phyloP scores from a whole-genome alignment of 495 filamentous ascomycete genomes.

The Podospora pseudopauciseta region DNA sequence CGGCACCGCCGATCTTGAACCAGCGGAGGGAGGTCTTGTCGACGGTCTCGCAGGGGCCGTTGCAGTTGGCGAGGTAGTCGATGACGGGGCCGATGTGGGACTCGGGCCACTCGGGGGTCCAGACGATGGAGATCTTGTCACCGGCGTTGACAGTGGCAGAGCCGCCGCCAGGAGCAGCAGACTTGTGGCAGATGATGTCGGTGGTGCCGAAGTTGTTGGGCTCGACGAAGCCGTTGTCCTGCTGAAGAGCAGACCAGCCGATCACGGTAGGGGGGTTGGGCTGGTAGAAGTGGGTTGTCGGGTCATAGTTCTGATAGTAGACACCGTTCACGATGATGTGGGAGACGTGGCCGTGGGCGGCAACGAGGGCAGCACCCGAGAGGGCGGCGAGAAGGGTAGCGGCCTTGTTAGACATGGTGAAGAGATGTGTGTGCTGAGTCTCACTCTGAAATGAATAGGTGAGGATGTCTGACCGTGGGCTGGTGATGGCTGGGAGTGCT shows the following conservation, averaged over 20 bases:
- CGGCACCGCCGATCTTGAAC: slow-evolving; percentile 71
- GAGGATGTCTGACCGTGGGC: neutral
- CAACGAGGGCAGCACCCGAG: slow-evolving; percentile 50
- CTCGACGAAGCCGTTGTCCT: slow-evolving; percentile 59
- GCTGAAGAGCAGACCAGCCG: slow-evolving; percentile 53
- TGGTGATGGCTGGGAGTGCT: slow-evolving; percentile 3
- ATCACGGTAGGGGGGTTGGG: slow-evolving; percentile 47
- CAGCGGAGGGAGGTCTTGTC: slow-evolving; percentile 63
- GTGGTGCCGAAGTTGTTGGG: slow-evolving; percentile 40
- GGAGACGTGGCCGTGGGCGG: slow-evolving; percentile 59
- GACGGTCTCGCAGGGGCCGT: slow-evolving; percentile 61
- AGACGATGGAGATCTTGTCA: slow-evolving; percentile 42
- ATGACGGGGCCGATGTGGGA: slow-evolving; percentile 61
- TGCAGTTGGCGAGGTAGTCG: slow-evolving; percentile 72
- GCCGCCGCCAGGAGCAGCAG: slow-evolving; percentile 36
- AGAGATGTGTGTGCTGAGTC: neutral
- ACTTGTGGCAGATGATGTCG: slow-evolving; percentile 53
- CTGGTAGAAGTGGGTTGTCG: slow-evolving; percentile 37
- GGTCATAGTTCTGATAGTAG: slow-evolving; percentile 46
- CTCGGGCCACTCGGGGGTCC: slow-evolving; percentile 45
- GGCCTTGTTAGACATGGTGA: slow-evolving; percentile 25
- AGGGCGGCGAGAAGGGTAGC: slow-evolving; percentile 42
- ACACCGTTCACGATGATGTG: slow-evolving; percentile 58
- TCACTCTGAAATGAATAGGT: neutral
- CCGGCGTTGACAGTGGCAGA: slow-evolving; percentile 45